phyloP scores from a whole-genome alignment of 2,329 filamentous ascomycete species.

The Seiridium cupressi region DNA sequence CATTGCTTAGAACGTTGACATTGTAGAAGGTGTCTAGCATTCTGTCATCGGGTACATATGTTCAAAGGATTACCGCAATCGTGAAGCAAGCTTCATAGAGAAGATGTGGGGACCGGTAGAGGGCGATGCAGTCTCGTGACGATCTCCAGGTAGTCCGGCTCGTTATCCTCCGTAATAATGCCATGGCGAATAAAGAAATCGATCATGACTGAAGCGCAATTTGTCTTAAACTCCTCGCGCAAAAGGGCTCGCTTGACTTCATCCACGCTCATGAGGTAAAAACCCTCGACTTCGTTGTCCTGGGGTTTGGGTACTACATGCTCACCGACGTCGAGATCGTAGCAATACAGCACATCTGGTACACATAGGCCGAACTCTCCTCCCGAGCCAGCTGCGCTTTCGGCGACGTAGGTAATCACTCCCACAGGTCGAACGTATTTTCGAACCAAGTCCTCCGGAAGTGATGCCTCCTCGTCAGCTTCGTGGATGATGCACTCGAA shows the following conservation, averaged over 20 bases:
- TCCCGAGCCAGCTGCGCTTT: slow-evolving; percentile 60
- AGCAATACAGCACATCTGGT: slow-evolving; percentile 69
- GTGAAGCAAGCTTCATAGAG: background rate
- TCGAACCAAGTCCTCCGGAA: slow-evolving; percentile 58
- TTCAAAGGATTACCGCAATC: background rate
- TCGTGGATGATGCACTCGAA: slow-evolving; percentile 68
- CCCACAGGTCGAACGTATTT: slow-evolving; percentile 51
- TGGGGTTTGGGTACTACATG: slow-evolving; percentile 57
- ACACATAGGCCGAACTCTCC: slow-evolving; percentile 61
- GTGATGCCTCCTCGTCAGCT: slow-evolving; percentile 67
- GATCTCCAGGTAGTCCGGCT: slow-evolving; percentile 66
- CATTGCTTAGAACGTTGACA: too few species aligned
- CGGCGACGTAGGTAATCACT: slow-evolving; percentile 65
- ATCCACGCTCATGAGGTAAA: slow-evolving; percentile 57
- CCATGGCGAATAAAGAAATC: slow-evolving; percentile 73
- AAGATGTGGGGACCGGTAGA: slow-evolving; percentile 16
- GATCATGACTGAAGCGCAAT: slow-evolving; percentile 65
- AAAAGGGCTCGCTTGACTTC: slow-evolving; percentile 54
- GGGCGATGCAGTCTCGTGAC: slow-evolving; percentile 26
- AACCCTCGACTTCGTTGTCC: slow-evolving; percentile 56
- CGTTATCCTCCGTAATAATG: slow-evolving; percentile 62
- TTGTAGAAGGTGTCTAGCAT: too few species aligned
- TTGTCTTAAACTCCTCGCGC: slow-evolving; percentile 68
- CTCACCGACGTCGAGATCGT: slow-evolving; percentile 60
- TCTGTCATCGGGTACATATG: background rate